Percentiles rank a stretch among this genome's conserved stretches.
Evolutionary conservation across 345 rosid species (phyloP).

Genomic region (Microcos paniculata): DNA sequence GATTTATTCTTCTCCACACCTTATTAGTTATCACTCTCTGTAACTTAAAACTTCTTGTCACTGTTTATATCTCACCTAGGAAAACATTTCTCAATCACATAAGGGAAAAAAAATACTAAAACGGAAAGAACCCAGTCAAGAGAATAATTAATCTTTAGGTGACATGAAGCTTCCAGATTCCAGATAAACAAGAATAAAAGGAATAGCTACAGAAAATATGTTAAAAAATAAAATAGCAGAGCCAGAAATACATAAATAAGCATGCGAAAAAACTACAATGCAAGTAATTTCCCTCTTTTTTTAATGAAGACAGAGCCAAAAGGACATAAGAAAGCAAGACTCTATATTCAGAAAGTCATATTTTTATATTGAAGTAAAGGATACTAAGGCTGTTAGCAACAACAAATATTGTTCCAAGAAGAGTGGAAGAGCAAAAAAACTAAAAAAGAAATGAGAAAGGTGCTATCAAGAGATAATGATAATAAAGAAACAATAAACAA

Average conservation of each 20-base stretch:
- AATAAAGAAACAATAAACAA: constrained; percentile 22
- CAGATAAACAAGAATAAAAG: not conserved
- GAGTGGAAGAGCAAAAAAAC: not conserved
- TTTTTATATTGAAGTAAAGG: not conserved
- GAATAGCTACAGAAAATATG: not conserved
- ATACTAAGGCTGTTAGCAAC: not conserved
- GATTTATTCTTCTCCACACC: constrained; percentile 25
- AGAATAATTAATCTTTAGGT: not conserved
- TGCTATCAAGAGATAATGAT: constrained; percentile 21
- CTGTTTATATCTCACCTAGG: constrained; percentile 10
- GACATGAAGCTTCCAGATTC: not conserved
- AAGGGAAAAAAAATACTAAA: not conserved
- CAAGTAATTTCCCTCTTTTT: not conserved
- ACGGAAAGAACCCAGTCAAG: not conserved
- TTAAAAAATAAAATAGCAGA: too few relatives aligned
- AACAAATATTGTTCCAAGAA: constrained; percentile 5
- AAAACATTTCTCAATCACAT: constrained; percentile 13
- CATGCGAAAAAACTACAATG: not conserved
- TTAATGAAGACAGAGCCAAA: not conserved
- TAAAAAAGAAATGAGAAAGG: constrained; percentile 22
- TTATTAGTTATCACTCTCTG: not conserved
- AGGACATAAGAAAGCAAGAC: not conserved
- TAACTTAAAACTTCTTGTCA: constrained; percentile 21
- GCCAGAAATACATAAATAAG: not conserved
- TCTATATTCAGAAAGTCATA: not conserved